Conservation (phyloP, 352 stramenopile species). For the Globisporangium echinulatum region DNA sequence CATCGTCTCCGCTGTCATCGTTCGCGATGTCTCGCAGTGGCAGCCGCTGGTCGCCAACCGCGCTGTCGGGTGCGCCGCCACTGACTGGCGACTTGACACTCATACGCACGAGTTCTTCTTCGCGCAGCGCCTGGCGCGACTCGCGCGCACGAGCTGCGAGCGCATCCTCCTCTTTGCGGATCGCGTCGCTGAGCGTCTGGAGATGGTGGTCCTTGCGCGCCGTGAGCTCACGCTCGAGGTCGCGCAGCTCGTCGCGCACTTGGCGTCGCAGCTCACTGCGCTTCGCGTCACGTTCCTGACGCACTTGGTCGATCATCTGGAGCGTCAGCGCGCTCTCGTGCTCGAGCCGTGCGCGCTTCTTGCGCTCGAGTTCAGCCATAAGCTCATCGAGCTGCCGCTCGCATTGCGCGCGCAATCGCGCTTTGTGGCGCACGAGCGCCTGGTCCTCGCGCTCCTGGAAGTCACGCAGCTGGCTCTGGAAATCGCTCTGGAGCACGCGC, state of each 20-base stretch:
- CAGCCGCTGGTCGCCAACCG: not conserved
- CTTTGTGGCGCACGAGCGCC: slow-evolving; percentile 56
- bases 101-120: slow-evolving; percentile 25
- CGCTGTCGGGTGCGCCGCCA: not conserved
- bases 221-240: slow-evolving; percentile 39
- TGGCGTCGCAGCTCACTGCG: slow-evolving; percentile 34
- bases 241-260: slow-evolving; percentile 39
- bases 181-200: slow-evolving; percentile 25
- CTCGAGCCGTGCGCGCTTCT: slow-evolving; percentile 45
- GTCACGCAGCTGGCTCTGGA: slow-evolving; percentile 48
- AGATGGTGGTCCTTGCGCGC: slow-evolving; percentile 41
- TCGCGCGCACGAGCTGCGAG: slow-evolving; percentile 23
- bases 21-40: not conserved
- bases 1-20: not conserved
- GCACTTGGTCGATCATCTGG: slow-evolving; percentile 48
- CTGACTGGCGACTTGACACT: not conserved
- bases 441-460: slow-evolving; percentile 72
- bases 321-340: slow-evolving; percentile 46
- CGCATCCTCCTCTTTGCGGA: slow-evolving; percentile 46
- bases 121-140: slow-evolving; percentile 24
- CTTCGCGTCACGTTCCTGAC: slow-evolving; percentile 44
- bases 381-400: slow-evolving; percentile 63
- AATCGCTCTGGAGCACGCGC: slow-evolving; percentile 50
- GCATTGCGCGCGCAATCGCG: slow-evolving; percentile 50
- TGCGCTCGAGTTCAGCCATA: slow-evolving; percentile 47